These are phyloP conservation scores for Phytopythium oedochilum DNA, from an alignment of 352 stramenopile genomes.

Conservation along the genomic window DNA sequence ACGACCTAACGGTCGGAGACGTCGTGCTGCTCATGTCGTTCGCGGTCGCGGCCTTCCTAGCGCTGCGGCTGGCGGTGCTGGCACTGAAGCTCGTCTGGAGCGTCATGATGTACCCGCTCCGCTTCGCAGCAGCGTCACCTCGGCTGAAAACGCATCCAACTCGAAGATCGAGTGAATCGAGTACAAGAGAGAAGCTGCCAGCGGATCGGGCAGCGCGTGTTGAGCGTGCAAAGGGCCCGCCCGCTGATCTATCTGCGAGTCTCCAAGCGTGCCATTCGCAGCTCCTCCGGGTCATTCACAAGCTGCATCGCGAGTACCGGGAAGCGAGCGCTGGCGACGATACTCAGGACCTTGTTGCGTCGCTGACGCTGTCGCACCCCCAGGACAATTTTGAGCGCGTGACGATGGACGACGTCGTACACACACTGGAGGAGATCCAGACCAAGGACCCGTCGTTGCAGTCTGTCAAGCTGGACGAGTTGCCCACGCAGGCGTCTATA, in stretches of 20 bases:
- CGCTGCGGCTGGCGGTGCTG: conserved; percentile 20
- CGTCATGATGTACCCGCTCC: conserved; percentile 11
- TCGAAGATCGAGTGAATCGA: not conserved
- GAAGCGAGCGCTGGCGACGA: conserved; percentile 10
- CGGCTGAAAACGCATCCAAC: not conserved
- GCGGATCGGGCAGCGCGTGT: not conserved
- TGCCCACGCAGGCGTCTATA: conserved; percentile 17
- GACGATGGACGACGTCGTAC: conserved; percentile 31
- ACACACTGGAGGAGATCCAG: conserved; percentile 28
- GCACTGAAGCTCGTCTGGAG: conserved; percentile 20
- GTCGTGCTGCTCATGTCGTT: conserved; percentile 37
- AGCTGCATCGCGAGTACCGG: conserved; percentile 39
- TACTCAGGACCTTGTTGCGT: conserved; percentile 33
- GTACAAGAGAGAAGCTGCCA: not conserved
- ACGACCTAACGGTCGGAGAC: conserved; percentile 42
- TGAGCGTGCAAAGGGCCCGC: not conserved
- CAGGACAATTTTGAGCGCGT: conserved; percentile 13
- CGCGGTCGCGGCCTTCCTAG: conserved; percentile 28
- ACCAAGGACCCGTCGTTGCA: conserved; percentile 23
- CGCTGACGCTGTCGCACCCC: conserved; percentile 12
- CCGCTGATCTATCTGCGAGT: conserved; percentile 15
- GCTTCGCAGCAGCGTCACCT: not conserved
- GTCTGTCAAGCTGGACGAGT: conserved; percentile 17
- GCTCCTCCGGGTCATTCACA: conserved; percentile 37
- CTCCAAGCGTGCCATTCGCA: conserved; percentile 39